phyloP scores from a whole-genome alignment of 768 basidiomycete genomes.

The Lactarius tabidus region DNA sequence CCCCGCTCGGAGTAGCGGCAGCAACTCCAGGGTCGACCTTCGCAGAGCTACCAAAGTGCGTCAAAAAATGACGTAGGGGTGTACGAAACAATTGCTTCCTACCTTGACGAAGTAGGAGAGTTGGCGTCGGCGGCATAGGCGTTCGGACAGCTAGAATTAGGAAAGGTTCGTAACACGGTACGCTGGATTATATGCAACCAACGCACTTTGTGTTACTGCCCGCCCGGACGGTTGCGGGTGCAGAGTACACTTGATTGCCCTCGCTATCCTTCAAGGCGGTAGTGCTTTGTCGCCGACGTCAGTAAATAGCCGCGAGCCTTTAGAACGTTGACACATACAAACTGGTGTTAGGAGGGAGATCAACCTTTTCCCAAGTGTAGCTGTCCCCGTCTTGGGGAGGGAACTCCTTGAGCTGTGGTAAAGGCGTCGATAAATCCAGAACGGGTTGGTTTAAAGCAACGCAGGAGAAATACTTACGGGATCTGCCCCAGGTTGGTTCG shows the following conservation, averaged over 20 bases:
- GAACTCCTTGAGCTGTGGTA: slow-evolving; percentile 50
- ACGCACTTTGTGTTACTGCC: slow-evolving; percentile 38
- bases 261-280: slow-evolving; percentile 54
- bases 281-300: slow-evolving; percentile 39
- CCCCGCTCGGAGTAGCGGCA: not conserved
- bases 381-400: slow-evolving; percentile 39
- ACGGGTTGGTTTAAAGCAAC: not conserved
- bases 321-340: slow-evolving; percentile 41
- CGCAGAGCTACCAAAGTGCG: not conserved
- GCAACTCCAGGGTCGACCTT: not conserved
- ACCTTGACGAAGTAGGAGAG: not conserved
- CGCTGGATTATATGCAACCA: not conserved
- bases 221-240: slow-evolving; percentile 42
- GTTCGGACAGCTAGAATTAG: slow-evolving; percentile 18
- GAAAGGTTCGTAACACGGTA: not conserved
- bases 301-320: not conserved
- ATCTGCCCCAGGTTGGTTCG: slow-evolving; percentile 46
- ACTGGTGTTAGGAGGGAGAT: slow-evolving; percentile 40
- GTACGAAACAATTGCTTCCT: not conserved
- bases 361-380: slow-evolving; percentile 50
- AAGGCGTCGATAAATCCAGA: not conserved
- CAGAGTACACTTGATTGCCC: slow-evolving; percentile 50
- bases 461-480: slow-evolving; percentile 40
- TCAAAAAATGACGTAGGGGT: not conserved
- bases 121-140: slow-evolving; percentile 13